Conservation (phyloP, 2,329 filamentous ascomycete genomes). For the Ophiostoma sp. region DNA sequence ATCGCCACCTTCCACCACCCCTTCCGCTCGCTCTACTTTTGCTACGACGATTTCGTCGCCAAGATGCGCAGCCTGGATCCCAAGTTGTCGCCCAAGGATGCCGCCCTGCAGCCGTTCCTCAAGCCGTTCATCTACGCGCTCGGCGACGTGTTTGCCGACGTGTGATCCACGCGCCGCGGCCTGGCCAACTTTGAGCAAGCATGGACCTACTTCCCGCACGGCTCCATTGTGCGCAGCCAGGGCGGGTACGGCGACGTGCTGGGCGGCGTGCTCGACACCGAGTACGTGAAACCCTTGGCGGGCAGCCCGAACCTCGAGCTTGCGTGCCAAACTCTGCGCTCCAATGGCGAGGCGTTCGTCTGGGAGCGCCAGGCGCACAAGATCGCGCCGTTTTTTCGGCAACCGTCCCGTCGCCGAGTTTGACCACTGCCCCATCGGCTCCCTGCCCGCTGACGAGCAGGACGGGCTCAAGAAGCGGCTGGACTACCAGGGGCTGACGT, state of each 20-base stretch:
- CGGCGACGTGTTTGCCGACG: slow-evolving; percentile 41
- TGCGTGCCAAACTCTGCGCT: slow-evolving; percentile 35
- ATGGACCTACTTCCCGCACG: slow-evolving; percentile 43
- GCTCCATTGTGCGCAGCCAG: slow-evolving; percentile 38
- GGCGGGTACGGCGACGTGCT: slow-evolving; percentile 40
- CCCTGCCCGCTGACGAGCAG: slow-evolving; percentile 32
- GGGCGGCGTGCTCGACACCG: slow-evolving; percentile 36
- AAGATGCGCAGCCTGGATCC: slow-evolving; percentile 31
- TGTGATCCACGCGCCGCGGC: slow-evolving; percentile 35
- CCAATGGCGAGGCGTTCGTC: slow-evolving; percentile 40
- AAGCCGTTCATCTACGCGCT: slow-evolving; percentile 39
- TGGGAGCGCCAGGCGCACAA: slow-evolving; percentile 37
- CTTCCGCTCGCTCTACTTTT: slow-evolving; percentile 43
- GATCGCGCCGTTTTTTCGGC: slow-evolving; percentile 36
- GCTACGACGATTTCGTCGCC: slow-evolving; percentile 39
- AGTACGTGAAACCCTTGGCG: slow-evolving; percentile 29
- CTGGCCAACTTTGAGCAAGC: slow-evolving; percentile 41
- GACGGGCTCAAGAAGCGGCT: slow-evolving; percentile 33
- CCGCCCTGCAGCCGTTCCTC: slow-evolving; percentile 37
- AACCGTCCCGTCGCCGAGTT: slow-evolving; percentile 41
- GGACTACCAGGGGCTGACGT: slow-evolving; percentile 39
- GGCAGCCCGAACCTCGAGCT: slow-evolving; percentile 30
- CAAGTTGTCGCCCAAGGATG: slow-evolving; percentile 22
- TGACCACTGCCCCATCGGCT: slow-evolving; percentile 37
- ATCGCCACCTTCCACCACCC: slow-evolving; percentile 37